These are phyloP conservation scores for Colletotrichum magnum DNA, from an alignment of 2,329 filamentous ascomycete genomes.

Conservation along the genomic window DNA sequence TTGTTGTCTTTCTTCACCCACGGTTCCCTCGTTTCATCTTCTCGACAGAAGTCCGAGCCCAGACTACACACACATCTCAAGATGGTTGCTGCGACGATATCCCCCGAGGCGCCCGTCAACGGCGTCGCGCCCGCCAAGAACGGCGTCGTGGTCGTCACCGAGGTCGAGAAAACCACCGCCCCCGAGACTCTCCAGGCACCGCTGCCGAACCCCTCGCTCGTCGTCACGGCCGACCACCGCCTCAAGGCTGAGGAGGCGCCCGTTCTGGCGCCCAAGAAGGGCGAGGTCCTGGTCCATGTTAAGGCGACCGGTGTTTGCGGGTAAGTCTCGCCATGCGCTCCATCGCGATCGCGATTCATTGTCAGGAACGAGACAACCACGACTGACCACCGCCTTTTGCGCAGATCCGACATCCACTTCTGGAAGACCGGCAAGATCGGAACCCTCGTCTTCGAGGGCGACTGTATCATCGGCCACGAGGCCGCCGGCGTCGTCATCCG, in stretches of 20 bases:
- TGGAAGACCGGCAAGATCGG: constrained; percentile 77
- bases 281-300: constrained; percentile 72
- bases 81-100: constrained; percentile 25
- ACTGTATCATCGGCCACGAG: constrained; percentile 77
- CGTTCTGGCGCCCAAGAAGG: constrained; percentile 65
- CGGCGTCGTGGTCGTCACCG: constrained; percentile 18
- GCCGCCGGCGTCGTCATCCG: constrained; percentile 72
- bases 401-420: constrained; percentile 76
- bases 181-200: constrained; percentile 45
- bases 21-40: no score
- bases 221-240: constrained; percentile 72
- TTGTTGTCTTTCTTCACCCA: no score
- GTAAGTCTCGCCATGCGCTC: constrained; percentile 49
- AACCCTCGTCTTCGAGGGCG: constrained; percentile 71
- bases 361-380: background rate
- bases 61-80: background rate
- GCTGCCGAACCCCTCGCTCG: constrained; percentile 66
- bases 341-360: no score
- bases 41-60: background rate
- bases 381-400: background rate
- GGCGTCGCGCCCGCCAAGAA: constrained; percentile 23
- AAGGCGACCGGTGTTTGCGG: constrained; percentile 76
- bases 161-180: constrained; percentile 12
- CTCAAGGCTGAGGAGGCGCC: constrained; percentile 71
- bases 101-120: constrained; percentile 14